Evolutionary conservation across 345 rosid genomes (phyloP), one percentile per base, ranked within the genome.

Genomic region (Rhodamnia rubescens): DNA sequence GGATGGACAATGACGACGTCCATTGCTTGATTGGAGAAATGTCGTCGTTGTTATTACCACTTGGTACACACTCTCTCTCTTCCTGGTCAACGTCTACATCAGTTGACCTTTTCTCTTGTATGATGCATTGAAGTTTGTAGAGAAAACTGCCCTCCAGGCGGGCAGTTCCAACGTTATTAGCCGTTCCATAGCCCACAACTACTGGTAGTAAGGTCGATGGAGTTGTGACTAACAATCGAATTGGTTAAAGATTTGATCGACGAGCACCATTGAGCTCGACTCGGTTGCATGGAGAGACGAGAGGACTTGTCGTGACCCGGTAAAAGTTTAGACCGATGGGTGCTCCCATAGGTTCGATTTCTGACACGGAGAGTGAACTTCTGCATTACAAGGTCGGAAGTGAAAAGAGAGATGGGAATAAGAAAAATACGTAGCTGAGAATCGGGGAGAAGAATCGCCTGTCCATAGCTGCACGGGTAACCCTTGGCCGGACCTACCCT

Each of bases 81-180:
- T 36, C 40, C 40, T 36, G 40, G 40, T 36, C 40, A 36, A 36
- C 40, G 40, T 36, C 40, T 36, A 36, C 40, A 36, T 36, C 78
- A 16, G 78, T 18, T 32, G 78, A 64, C 78, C 44, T 16, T 32
- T 64, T 44, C 16, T 64, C 75, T 22, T 16, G 75, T 22, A 64
- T 64, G 44, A 64, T 32, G 75, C 4, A 29, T 5, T 20, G 4
- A 15, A 64, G 36, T 4, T 36, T 32, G 44, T 29, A 11, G 0
- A 64, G 5, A 29, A 15, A 64, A 64, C 75, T 15, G 75, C 75
- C 29, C 12, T 1, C 3, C 10, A 11, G 11, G 44, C 11, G 24
- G 0, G 24, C 44, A 4, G 0, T 64, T 4, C 0, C 0, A 8
- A 8, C 13, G 78, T 64, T 32, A 5, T 9, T 0, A 4, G 13